A percentile compares a stretch with the other conserved stretches of the same genome.
Evolutionary conservation across 345 rosid genomes (phyloP).

Genomic region (Syzygium aqueum): DNA sequence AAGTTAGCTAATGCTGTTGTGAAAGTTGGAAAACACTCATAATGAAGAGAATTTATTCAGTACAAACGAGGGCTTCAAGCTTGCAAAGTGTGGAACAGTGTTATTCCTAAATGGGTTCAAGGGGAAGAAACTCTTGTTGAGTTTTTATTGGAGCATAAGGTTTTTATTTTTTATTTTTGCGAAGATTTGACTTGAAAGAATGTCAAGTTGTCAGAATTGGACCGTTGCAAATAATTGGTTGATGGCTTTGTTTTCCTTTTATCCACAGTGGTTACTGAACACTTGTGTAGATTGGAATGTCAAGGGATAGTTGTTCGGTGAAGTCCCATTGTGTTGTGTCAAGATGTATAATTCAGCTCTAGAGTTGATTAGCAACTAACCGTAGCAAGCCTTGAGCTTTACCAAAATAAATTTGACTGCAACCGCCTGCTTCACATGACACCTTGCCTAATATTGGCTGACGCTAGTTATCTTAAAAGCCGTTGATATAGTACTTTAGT

Average conservation of each 20-base stretch:
- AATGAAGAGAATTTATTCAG: neutral
- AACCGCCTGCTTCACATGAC: neutral
- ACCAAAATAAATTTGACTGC: neutral
- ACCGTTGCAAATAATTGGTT: neutral
- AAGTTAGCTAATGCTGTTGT: neutral
- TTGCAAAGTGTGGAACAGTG: neutral
- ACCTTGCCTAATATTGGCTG: neutral
- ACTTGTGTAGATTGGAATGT: neutral
- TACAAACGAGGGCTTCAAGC: neutral
- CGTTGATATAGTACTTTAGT: neutral
- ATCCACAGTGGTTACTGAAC: neutral
- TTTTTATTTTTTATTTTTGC: neutral
- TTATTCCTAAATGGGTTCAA: neutral
- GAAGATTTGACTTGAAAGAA: neutral
- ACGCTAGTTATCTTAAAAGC: neutral
- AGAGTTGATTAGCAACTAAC: neutral
- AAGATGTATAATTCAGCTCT: neutral
- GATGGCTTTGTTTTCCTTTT: neutral
- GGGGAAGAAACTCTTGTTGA: neutral
- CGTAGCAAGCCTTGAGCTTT: neutral
- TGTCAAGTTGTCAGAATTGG: neutral
- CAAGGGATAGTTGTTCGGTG: neutral
- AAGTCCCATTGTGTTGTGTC: neutral
- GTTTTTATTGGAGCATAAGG: neutral
- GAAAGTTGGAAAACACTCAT: neutral